Evolutionary conservation across 176 grass and related monocot genomes (phyloP).

Genomic region (Carex scoparia): DNA sequence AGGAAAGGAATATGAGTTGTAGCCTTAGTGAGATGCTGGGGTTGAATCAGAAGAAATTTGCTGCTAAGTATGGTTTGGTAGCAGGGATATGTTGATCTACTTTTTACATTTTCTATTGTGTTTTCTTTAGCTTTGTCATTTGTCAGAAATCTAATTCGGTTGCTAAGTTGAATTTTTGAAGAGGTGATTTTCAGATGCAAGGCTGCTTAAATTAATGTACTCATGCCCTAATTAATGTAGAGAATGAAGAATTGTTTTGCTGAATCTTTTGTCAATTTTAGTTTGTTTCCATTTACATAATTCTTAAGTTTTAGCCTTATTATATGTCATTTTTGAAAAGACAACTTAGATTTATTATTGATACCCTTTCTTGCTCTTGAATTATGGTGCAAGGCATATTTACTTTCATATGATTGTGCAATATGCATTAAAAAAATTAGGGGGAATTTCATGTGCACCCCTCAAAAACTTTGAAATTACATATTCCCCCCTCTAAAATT

Average conservation of each 20-base stretch:
- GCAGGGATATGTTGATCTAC: slow-evolving; percentile 33
- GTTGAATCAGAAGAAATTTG: slow-evolving; percentile 82
- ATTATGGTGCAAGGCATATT: not conserved
- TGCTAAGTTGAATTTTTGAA: slow-evolving; percentile 13
- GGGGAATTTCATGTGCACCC: too few relatives aligned
- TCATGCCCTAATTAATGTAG: not conserved
- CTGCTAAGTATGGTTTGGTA: slow-evolving; percentile 56
- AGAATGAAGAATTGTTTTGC: not conserved
- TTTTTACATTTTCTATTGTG: slow-evolving; percentile 7
- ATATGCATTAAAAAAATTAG: not conserved
- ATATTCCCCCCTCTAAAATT: too few relatives aligned
- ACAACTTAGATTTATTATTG: not conserved
- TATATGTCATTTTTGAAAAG: not conserved
- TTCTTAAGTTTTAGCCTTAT: not conserved
- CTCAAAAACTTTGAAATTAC: too few relatives aligned
- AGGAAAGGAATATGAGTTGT: slow-evolving; percentile 51
- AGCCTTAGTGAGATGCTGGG: slow-evolving; percentile 82
- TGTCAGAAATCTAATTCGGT: slow-evolving; percentile 3
- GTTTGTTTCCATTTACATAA: not conserved
- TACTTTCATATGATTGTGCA: not conserved
- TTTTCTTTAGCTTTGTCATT: slow-evolving; percentile 26
- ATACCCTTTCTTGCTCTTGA: not conserved
- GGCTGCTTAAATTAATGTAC: not conserved
- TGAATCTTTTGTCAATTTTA: not conserved
- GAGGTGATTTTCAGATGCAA: not conserved